These are phyloP conservation scores for Geotrichum phurueaensis DNA, from an alignment of 1,139 yeast species.

Conservation along the genomic window DNA sequence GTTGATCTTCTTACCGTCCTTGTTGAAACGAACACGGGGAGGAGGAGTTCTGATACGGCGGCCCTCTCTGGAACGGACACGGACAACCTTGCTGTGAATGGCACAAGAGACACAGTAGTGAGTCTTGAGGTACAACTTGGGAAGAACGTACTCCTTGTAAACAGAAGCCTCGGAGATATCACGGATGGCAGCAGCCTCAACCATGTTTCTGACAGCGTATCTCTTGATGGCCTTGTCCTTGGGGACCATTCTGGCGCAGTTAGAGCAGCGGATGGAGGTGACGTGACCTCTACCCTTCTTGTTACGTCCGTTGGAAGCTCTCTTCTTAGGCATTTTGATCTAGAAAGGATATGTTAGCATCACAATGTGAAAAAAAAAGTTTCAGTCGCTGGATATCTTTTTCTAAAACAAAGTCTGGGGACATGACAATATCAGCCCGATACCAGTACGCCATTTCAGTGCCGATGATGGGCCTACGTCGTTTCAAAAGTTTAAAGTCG, in stretches of 20 bases:
- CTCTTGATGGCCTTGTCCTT: conserved; percentile 99
- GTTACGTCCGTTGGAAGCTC: conserved; percentile 99
- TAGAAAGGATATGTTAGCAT: not conserved
- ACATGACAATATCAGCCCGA: not conserved
- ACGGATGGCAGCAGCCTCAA: conserved; percentile 99
- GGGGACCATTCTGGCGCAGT: conserved; percentile 99
- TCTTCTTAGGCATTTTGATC: conserved; percentile 96
- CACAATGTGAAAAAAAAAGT: not conserved
- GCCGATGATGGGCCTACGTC: not conserved
- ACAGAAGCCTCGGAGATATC: conserved; percentile 99
- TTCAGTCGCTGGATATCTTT: not conserved
- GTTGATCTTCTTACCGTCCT: conserved; percentile 85
- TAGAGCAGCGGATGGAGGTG: conserved; percentile 98
- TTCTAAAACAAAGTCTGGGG: not conserved
- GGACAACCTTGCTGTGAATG: conserved; percentile 98
- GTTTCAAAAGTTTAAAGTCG: too few species aligned
- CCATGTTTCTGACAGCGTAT: conserved; percentile 99
- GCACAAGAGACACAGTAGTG: conserved; percentile 99
- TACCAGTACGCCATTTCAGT: not conserved
- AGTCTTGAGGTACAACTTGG: conserved; percentile 98
- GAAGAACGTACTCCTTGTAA: conserved; percentile 97
- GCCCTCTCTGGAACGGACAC: conserved; percentile 98
- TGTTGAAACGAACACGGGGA: conserved; percentile 97
- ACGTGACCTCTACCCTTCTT: conserved; percentile 99
- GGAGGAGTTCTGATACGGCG: conserved; percentile 99